Base-by-base conservation (phyloP, 2,329 filamentous ascomycete genomes). In the Talaromyces piceae region DNA sequence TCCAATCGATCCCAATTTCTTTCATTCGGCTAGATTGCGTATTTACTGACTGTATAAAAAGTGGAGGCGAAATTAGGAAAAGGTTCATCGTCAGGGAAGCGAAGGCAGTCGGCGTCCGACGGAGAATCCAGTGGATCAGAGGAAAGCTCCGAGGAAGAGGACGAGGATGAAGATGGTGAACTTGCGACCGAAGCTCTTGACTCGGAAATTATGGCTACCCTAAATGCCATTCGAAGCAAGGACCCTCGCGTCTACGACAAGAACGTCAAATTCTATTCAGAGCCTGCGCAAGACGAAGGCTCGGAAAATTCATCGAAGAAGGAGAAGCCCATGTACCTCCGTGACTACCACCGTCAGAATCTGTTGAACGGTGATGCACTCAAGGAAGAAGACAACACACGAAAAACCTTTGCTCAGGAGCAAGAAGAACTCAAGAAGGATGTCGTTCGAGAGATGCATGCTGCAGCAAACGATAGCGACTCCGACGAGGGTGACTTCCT, bases 281-380 rank as follows among this genome's bases (percentile, higher is more conserved):
- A 83, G 11, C 73, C 81, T 51, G 81, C 86, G 4, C 78, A 80
- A 22, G 77, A 79, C 2, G 57, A 58, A 5, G 55, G 60, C 52
- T 39, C 57, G 53, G 9, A 56, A 52, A 11, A 57, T 4, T 28
- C 67, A 54, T 70, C 74, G 39, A 84, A 85, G 68, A 84, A 86
- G 66, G 83, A 93, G 56, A 94, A 94, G 72, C 84, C 91, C 1
- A 83, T 98, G 73, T 88, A 81, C 54, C 75, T 98, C 50, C 81
- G 81, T 59, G 90, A 98, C 69, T 98, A 96, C 68, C 93, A 98
- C 64, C 84, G 91, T 56, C 82, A 93, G 67, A 94, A 91, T 61
- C 76, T 95, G n/a, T 67, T 97, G 53, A 82, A 82, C 33, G 89
- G 88, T 30, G 79, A 76, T 1, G 80, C 83, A 13, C 75, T 81